Evolutionary conservation across 352 stramenopile genomes (phyloP).

Genomic region (Phytophthora chlamydospora): DNA sequence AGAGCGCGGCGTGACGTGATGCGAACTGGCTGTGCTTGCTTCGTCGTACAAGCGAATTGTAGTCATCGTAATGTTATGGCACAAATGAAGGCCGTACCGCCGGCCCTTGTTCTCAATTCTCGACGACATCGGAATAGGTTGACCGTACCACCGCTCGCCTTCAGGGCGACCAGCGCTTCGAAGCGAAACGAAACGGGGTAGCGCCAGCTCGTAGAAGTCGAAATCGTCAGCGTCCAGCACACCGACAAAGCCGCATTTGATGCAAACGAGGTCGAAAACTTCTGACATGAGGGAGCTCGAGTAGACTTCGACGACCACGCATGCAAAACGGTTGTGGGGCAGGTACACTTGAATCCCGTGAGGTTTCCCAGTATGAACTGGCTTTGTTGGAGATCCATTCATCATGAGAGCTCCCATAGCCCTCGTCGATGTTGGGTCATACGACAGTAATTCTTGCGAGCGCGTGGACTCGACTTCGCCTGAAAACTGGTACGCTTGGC

Average conservation of each 20-base stretch:
- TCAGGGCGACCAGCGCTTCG: conserved; percentile 83
- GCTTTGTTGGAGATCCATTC: conserved; percentile 55
- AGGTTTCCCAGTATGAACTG: conserved; percentile 38
- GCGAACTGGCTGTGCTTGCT: conserved; percentile 80
- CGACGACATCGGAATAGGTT: conserved; percentile 67
- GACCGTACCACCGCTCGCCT: conserved; percentile 84
- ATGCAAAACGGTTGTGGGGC: conserved; percentile 86
- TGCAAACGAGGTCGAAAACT: conserved; percentile 79
- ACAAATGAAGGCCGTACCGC: conserved; percentile 80
- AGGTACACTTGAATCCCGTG: conserved; percentile 82
- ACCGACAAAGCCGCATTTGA: conserved; percentile 75
- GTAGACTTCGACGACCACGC: conserved; percentile 73
- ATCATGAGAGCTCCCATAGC: conserved; percentile 46
- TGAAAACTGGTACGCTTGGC: conserved; percentile 51
- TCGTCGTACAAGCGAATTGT: conserved; percentile 90
- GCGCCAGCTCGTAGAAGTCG: conserved; percentile 81
- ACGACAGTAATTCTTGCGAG: conserved; percentile 58
- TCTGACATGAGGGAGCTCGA: conserved; percentile 64
- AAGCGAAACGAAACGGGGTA: conserved; percentile 88
- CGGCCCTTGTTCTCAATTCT: conserved; percentile 67
- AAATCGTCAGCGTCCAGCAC: conserved; percentile 82
- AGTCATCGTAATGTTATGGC: conserved; percentile 87
- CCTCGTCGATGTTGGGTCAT: conserved; percentile 71
- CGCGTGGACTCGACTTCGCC: conserved; percentile 59
- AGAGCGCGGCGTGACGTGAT: conserved; percentile 82